Percentiles rank a stretch among this genome's conserved stretches.
These are phyloP conservation scores for Termitomyces titanicus DNA, from an alignment of 768 basidiomycete species.

Conservation along the genomic window DNA sequence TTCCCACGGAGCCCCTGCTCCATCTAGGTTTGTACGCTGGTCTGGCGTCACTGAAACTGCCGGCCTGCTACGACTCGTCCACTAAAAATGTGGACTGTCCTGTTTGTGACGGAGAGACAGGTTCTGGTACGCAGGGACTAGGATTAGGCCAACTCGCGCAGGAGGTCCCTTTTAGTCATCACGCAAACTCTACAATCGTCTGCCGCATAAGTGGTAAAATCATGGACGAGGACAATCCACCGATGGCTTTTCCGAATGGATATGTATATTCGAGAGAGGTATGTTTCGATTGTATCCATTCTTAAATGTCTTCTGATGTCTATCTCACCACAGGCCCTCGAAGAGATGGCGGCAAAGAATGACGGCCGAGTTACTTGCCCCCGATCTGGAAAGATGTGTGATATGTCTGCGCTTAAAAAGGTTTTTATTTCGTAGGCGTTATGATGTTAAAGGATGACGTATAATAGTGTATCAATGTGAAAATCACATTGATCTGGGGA, in stretches of 20 bases:
- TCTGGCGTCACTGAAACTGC: slow-evolving; percentile 84
- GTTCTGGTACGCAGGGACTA: slow-evolving; percentile 30
- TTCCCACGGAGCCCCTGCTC: slow-evolving; percentile 85
- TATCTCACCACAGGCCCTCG: slow-evolving; percentile 63
- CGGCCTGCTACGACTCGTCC: slow-evolving; percentile 66
- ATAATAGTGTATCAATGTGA: background rate
- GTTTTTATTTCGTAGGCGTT: slow-evolving; percentile 79
- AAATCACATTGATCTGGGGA: background rate
- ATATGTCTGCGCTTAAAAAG: slow-evolving; percentile 69
- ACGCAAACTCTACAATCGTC: slow-evolving; percentile 93
- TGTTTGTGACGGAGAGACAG: slow-evolving; percentile 67
- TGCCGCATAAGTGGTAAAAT: slow-evolving; percentile 89
- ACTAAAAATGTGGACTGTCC: slow-evolving; percentile 86
- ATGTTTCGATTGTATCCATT: slow-evolving; percentile 19
- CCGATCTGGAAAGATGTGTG: slow-evolving; percentile 59
- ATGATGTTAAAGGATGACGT: background rate
- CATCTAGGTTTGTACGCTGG: slow-evolving; percentile 90
- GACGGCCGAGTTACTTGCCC: slow-evolving; percentile 84
- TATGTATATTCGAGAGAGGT: slow-evolving; percentile 94
- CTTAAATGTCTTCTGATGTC: slow-evolving; percentile 6
- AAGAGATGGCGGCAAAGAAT: slow-evolving; percentile 83
- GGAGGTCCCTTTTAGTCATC: slow-evolving; percentile 90
- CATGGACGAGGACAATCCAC: slow-evolving; percentile 93
- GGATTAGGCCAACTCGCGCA: slow-evolving; percentile 72
- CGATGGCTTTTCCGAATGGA: slow-evolving; percentile 88